phyloP scores from a whole-genome alignment of 257 asterid genomes.

The Solanum lignicaule region DNA sequence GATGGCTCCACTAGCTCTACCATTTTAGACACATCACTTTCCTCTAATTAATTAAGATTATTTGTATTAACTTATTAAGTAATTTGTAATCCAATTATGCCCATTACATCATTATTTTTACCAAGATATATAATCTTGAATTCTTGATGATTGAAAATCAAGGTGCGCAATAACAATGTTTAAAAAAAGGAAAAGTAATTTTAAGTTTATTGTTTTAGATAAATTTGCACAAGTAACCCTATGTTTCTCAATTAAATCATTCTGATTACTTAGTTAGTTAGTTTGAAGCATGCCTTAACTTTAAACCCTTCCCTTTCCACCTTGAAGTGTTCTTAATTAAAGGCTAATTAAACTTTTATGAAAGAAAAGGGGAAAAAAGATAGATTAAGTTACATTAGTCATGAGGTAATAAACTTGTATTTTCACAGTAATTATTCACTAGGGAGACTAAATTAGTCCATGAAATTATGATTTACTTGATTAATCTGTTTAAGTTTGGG shows the following conservation, averaged over 20 bases:
- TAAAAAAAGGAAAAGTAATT: neutral
- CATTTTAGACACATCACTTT: neutral
- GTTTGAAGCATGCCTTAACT: neutral
- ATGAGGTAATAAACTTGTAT: neutral
- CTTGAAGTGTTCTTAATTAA: neutral
- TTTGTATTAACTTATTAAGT: neutral
- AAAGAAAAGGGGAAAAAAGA: neutral
- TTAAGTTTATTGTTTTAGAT: neutral
- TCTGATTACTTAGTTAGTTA: neutral
- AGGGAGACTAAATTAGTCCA: neutral
- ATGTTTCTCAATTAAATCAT: neutral
- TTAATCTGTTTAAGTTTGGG: neutral
- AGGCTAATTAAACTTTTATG: neutral
- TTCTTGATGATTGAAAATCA: neutral
- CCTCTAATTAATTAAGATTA: neutral
- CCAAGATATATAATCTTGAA: neutral
- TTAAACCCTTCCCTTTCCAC: neutral
- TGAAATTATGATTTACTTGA: neutral
- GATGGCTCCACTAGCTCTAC: constrained; percentile 1
- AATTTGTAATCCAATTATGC: neutral
- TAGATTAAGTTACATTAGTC: neutral
- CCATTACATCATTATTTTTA: neutral
- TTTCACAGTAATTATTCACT: neutral
- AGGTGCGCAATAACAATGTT: neutral
- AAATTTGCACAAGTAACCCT: neutral